Conservation (phyloP, 306 rosid genomes). For the Acacia acuminata region DNA sequence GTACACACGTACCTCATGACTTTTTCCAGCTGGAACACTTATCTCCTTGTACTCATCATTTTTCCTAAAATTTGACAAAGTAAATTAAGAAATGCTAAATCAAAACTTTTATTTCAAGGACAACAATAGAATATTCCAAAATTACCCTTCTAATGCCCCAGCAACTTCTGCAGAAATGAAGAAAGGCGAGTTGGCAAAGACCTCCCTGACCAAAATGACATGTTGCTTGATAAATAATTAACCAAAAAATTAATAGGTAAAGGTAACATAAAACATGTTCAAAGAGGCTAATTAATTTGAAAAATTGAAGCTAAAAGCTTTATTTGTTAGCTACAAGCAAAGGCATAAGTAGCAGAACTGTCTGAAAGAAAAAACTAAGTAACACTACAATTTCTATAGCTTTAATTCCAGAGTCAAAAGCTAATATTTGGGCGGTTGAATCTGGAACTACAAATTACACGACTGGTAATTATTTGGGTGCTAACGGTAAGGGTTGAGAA, state of each 20-base stretch:
- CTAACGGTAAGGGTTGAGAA: background rate
- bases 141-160: slow-evolving; percentile 72
- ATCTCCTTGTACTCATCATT: slow-evolving; percentile 80
- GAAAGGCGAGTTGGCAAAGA: slow-evolving; percentile 90
- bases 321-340: background rate
- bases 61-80: slow-evolving; percentile 47
- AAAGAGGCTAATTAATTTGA: background rate
- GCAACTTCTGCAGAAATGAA: slow-evolving; percentile 92
- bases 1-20: slow-evolving; percentile 68
- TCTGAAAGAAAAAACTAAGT: background rate
- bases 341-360: background rate
- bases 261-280: slow-evolving; percentile 2
- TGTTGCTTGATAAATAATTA: slow-evolving; percentile 34
- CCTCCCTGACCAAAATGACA: slow-evolving; percentile 62
- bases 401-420: background rate
- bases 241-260: slow-evolving; percentile 16
- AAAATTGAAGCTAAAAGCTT: slow-evolving; percentile 1
- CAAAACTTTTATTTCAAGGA: background rate
- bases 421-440: background rate
- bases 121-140: background rate
- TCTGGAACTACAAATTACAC: background rate
- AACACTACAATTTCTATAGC: background rate
- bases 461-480: background rate
- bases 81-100: background rate
- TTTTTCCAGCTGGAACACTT: slow-evolving; percentile 80